Conservation (phyloP, 2,329 filamentous ascomycete genomes). For the Pseudocercospora fuligena region DNA sequence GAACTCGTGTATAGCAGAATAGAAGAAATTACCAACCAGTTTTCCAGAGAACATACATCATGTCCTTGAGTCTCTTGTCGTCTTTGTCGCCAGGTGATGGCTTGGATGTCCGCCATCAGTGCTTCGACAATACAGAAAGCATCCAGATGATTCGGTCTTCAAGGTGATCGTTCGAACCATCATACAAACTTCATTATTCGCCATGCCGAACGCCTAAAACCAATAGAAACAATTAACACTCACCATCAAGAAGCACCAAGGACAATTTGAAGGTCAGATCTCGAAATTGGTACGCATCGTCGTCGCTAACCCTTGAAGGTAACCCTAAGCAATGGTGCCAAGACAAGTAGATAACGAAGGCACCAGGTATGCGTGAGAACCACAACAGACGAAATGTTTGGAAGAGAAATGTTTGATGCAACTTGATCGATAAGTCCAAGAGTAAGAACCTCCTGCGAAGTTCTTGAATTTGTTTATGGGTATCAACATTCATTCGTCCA, state of each 20-base stretch:
- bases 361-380: not conserved
- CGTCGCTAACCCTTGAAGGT: not conserved
- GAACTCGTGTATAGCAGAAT: constrained; percentile 28
- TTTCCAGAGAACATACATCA: not conserved
- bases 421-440: not conserved
- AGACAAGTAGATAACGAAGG: not conserved
- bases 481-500: not conserved
- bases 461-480: not conserved
- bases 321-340: not conserved
- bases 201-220: not conserved
- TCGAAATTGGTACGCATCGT: not conserved
- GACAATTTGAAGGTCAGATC: not conserved
- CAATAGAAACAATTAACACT: not conserved
- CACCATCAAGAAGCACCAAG: not conserved
- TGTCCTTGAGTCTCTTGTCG: not conserved
- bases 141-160: too few relatives aligned
- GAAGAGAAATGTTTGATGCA: too few relatives aligned
- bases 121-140: too few relatives aligned
- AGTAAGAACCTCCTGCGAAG: not conserved
- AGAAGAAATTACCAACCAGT: not conserved
- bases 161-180: too few relatives aligned
- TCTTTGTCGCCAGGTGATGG: not conserved
- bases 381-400: not conserved
- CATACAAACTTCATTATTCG: too few relatives aligned
- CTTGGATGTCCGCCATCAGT: too few relatives aligned